Conservation (phyloP, 257 asterid genomes). For the Osmanthus fragrans region DNA sequence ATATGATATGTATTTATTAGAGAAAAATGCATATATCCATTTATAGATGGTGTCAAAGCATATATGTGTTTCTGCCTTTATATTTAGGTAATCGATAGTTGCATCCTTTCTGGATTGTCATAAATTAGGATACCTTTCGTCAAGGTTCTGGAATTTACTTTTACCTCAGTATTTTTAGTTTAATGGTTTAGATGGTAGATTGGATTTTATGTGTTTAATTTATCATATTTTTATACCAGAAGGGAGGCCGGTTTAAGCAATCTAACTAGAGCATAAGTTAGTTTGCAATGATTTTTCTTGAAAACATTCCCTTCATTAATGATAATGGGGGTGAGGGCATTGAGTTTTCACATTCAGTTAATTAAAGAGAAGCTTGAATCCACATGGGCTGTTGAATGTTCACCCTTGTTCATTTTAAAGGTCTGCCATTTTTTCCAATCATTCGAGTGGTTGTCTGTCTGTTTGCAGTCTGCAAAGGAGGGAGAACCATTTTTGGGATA, state of each 20-base stretch:
- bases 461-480: constrained; percentile 81
- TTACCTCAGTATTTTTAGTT: background rate
- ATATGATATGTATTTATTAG: background rate
- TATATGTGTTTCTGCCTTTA: constrained; percentile 13
- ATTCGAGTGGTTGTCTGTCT: background rate
- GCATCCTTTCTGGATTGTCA: background rate
- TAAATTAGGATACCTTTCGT: background rate
- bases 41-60: background rate
- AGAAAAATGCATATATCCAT: background rate
- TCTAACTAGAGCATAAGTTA: background rate
- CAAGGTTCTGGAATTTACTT: background rate
- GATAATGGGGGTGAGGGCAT: background rate
- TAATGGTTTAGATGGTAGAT: background rate
- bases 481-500: constrained; percentile 95
- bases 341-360: constrained; percentile 3
- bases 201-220: constrained; percentile 10
- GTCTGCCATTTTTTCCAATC: background rate
- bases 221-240: background rate
- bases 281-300: background rate
- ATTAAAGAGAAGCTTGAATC: background rate
- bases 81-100: background rate
- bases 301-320: constrained; percentile 1
- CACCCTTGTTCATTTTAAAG: constrained; percentile 12
- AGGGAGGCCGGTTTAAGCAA: constrained; percentile 5
- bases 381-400: constrained; percentile 12